Base-by-base conservation (phyloP, 148 eudicot genomes). In the Amaranthus palmeri region DNA sequence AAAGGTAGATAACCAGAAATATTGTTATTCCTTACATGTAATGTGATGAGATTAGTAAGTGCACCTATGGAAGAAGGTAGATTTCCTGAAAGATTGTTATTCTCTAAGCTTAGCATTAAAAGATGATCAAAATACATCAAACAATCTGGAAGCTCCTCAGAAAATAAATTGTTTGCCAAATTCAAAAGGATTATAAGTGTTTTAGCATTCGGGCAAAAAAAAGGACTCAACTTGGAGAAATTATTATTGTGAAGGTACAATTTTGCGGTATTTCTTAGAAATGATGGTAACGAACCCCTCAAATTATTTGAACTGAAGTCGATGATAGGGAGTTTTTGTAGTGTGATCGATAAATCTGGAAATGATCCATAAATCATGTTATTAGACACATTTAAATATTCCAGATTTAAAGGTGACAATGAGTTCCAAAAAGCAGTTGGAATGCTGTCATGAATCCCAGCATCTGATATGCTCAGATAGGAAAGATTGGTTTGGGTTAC, bases 401-500 rank as follows among this genome's bases (percentile, higher is more conserved):
- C 0, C 50, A 69, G 52, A 7, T 43, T 15, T 25, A 25, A 25
- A 52, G 61, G 7, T n/a, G 72, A 14, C 41, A 69, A 14, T 8
- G 62, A 69, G n/a, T 69, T 69, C 61, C 61, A 69, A 25, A 69
- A 69, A 15, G 61, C 43, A 55, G 54, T 42, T 14, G 72, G 72
- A 69, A 69, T 14, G 13, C 0, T 43, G 51, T 69, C 74, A 0
- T 18, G 25, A 25, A 59, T 71, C 13, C 3, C 46, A 18, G 65
- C 64, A 47, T 36, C 57, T 6, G 65, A 71, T 46, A 71, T 17
- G 45, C 59, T 65, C 57, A 71, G 25, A 4, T 0, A 56, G 18
- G 55, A 47, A 11, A 71, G 11, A 12, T 58, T 47, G 3, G 13
- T 46, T 5, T 59, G 74, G 8, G 49, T 46, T 44, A 10, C n/a